Conservation (phyloP, 306 rosid genomes). For the Dalbergia oliveri region DNA sequence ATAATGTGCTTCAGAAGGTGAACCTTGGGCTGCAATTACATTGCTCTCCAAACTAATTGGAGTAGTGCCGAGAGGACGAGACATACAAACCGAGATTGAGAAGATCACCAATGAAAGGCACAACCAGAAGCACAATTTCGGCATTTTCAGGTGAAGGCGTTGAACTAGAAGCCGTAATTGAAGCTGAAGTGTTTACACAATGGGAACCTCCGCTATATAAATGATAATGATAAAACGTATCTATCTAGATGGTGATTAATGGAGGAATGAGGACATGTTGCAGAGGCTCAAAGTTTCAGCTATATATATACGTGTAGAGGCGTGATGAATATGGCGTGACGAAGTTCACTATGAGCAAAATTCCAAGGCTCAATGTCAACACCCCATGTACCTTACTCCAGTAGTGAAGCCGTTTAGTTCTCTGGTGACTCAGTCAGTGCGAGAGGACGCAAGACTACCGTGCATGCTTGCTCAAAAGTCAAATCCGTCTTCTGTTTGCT, state of each 20-base stretch:
- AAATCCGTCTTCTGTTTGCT: neutral
- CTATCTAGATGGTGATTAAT: too few species aligned
- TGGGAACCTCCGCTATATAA: too few species aligned
- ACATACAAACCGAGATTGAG: neutral
- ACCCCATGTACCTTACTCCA: neutral
- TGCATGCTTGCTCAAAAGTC: neutral
- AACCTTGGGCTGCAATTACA: conserved; percentile 19
- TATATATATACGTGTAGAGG: too few species aligned
- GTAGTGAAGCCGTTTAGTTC: neutral
- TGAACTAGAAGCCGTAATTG: too few species aligned
- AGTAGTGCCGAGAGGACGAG: neutral
- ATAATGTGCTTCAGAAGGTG: neutral
- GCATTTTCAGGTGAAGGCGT: neutral
- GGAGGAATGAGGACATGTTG: too few species aligned
- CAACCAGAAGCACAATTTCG: neutral
- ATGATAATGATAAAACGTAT: too few species aligned
- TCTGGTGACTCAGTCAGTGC: neutral
- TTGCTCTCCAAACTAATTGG: neutral
- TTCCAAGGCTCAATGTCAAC: too few species aligned
- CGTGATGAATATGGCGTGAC: too few species aligned
- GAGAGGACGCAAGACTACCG: too few species aligned
- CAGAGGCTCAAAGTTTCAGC: too few species aligned
- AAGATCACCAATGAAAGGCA: neutral
- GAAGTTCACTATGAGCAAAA: too few species aligned
- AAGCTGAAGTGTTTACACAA: too few species aligned